Conservation (phyloP, 768 basidiomycete species). For the Serendipita indica region DNA sequence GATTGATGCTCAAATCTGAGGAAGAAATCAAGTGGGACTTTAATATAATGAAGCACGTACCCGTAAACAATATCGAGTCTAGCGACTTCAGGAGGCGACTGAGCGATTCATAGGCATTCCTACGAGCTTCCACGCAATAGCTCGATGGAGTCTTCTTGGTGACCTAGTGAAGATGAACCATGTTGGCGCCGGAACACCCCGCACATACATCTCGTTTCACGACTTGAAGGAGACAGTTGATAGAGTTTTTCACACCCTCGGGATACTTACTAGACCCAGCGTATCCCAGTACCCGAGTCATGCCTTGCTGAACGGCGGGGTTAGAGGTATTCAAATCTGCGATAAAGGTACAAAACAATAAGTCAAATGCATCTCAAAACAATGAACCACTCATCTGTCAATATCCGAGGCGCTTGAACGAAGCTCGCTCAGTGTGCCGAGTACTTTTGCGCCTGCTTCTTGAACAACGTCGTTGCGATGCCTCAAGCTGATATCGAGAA, state of each 20-base stretch:
- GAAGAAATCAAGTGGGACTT: conserved; percentile 9
- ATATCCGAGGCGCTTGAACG: conserved; percentile 49
- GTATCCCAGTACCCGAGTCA: conserved; percentile 52
- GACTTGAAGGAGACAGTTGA: conserved; percentile 44
- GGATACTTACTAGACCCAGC: conserved; percentile 47
- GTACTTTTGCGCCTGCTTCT: conserved; percentile 56
- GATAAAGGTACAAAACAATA: conserved; percentile 40
- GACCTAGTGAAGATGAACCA: background rate
- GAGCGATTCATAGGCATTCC: conserved; percentile 29
- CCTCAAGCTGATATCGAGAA: conserved; percentile 60
- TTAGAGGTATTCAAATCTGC: conserved; percentile 40
- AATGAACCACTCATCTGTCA: conserved; percentile 48
- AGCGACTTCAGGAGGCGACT: conserved; percentile 12
- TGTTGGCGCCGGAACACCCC: background rate
- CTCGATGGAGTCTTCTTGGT: background rate
- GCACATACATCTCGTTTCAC: conserved; percentile 39
- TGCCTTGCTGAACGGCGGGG: conserved; percentile 51
- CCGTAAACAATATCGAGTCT: conserved; percentile 6
- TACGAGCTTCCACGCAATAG: conserved; percentile 38
- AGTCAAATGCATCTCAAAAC: conserved; percentile 6
- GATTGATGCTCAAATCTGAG: conserved; percentile 34
- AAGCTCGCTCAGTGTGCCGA: conserved; percentile 53
- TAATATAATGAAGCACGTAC: background rate
- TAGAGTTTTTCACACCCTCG: conserved; percentile 37
- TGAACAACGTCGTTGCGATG: conserved; percentile 51